Conservation (phyloP, 2,329 filamentous ascomycete genomes). For the Phaeosphaeria sp. region DNA sequence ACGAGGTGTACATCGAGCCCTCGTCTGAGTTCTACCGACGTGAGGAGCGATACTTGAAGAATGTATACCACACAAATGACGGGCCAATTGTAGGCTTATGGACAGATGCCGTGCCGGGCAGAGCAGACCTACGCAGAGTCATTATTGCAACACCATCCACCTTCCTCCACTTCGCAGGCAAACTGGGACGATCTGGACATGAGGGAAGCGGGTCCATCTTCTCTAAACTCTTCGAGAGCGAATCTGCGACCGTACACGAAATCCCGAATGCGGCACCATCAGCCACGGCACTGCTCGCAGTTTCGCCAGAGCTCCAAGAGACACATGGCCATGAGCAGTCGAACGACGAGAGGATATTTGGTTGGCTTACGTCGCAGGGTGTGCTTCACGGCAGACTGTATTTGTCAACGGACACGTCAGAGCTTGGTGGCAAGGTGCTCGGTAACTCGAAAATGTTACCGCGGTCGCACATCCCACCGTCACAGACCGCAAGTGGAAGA, state of each 20-base stretch:
- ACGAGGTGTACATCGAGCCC: slow-evolving; percentile 94
- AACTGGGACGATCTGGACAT: slow-evolving; percentile 72
- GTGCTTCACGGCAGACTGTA: slow-evolving; percentile 85
- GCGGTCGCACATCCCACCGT: slow-evolving; percentile 73
- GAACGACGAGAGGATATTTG: slow-evolving; percentile 75
- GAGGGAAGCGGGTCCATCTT: slow-evolving; percentile 89
- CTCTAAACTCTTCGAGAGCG: slow-evolving; percentile 83
- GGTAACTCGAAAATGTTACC: slow-evolving; percentile 79
- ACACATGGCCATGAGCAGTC: slow-evolving; percentile 58
- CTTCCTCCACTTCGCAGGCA: slow-evolving; percentile 82
- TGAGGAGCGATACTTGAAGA: slow-evolving; percentile 90
- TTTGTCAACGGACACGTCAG: slow-evolving; percentile 64
- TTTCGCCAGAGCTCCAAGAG: slow-evolving; percentile 76
- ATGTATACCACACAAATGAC: slow-evolving; percentile 81
- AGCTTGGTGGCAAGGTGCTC: slow-evolving; percentile 77
- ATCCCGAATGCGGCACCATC: slow-evolving; percentile 65
- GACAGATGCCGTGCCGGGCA: slow-evolving; percentile 75
- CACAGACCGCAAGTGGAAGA: slow-evolving; percentile 69
- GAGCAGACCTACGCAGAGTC: slow-evolving; percentile 76
- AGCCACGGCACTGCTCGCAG: slow-evolving; percentile 71
- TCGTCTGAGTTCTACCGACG: slow-evolving; percentile 93
- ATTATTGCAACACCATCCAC: slow-evolving; percentile 80
- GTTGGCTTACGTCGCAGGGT: slow-evolving; percentile 88
- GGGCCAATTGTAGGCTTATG: slow-evolving; percentile 85
- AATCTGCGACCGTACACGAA: slow-evolving; percentile 80